Percentiles rank a stretch among this genome's conserved stretches.
phyloP scores from a whole-genome alignment of 768 basidiomycete species.

The Cystofilobasidium bisporidii region DNA sequence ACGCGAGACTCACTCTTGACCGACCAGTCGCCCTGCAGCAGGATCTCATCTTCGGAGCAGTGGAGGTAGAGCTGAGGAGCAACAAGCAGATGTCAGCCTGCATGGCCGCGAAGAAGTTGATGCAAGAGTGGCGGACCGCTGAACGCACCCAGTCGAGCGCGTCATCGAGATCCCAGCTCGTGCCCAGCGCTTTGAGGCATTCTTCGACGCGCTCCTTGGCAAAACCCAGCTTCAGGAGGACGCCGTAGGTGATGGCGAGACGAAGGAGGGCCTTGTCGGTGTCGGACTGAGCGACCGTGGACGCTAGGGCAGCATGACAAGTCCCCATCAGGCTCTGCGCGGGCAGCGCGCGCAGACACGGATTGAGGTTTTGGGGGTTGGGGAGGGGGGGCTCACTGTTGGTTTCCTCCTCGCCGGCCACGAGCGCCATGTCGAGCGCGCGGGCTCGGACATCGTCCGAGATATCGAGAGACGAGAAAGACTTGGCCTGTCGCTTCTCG shows the following conservation, averaged over 20 bases:
- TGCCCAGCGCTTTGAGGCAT: constrained; percentile 57
- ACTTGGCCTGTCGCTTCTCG: constrained; percentile 63
- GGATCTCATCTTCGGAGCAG: constrained; percentile 37
- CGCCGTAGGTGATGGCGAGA: constrained; percentile 70
- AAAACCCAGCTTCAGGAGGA: constrained; percentile 68
- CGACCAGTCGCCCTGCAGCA: constrained; percentile 33
- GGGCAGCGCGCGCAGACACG: not conserved
- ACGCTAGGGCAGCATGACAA: not conserved
- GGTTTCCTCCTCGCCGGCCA: constrained; percentile 28
- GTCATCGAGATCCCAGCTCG: constrained; percentile 65
- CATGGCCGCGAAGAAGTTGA: no score
- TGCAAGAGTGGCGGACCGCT: no score
- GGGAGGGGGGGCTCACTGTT: constrained; percentile 11
- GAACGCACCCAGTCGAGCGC: constrained; percentile 77
- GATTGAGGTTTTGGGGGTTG: no score
- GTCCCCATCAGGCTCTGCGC: not conserved
- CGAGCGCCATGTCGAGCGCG: constrained; percentile 49
- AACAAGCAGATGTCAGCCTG: not conserved
- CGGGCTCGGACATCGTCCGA: constrained; percentile 52
- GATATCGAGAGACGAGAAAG: constrained; percentile 55
- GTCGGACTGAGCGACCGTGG: constrained; percentile 20
- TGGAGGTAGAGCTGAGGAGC: constrained; percentile 36
- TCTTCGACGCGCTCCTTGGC: constrained; percentile 57
- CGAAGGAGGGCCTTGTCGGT: constrained; percentile 61
- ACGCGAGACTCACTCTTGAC: constrained; percentile 4